Base-by-base conservation (phyloP, 163 green algal species). In the Volvox carteri region DNA sequence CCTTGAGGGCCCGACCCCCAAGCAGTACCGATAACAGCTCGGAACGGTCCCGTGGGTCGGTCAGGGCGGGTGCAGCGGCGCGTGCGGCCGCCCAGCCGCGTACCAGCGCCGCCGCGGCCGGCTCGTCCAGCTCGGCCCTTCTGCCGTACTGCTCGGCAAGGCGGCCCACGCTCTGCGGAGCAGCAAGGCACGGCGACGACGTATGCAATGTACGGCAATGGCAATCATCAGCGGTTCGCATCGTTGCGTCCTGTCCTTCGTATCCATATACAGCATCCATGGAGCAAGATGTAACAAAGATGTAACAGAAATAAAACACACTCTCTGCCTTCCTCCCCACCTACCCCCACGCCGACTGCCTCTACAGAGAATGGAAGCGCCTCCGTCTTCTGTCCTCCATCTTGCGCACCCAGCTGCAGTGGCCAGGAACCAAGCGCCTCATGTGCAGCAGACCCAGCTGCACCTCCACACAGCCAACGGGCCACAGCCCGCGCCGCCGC, bases 1-100 rank as follows among this genome's bases (percentile, higher is more conserved):
- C 11, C 44, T 56, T 70, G 16, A 87, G 62, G 18, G 81, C 81
- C 8, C 35, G 12, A 14, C 81, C 81, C 5, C 46, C 67, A 33
- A 79, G 18, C 33, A 72, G 46, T 23, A 28, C 42, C 33, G 33
- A 42, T 46, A 87, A 65, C 81, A 87, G 81, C 65, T 62, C 81
- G 1, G 9, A 21, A 50, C 81, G 81, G 65, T 79, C 65, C 65
- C 58, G 58, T 33, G 65, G 46, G 41, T 79, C 81, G 23, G 44
- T 3, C 44, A 87, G 65, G 0, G 33, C 30, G 11, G 83, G 68
- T 1, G 83, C 83, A 14, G 83, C 83, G 37, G 83, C 83, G 37
- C 83, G 83, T 4, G 83, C 83, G 9, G 83, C 83, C 5, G 83
- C 46, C 83, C 83, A 88, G 83, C 83, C 83, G 7, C 83, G 83